These are phyloP conservation scores for Magnusiomyces ingens DNA, from an alignment of 1,139 yeast species.

Conservation along the genomic window DNA sequence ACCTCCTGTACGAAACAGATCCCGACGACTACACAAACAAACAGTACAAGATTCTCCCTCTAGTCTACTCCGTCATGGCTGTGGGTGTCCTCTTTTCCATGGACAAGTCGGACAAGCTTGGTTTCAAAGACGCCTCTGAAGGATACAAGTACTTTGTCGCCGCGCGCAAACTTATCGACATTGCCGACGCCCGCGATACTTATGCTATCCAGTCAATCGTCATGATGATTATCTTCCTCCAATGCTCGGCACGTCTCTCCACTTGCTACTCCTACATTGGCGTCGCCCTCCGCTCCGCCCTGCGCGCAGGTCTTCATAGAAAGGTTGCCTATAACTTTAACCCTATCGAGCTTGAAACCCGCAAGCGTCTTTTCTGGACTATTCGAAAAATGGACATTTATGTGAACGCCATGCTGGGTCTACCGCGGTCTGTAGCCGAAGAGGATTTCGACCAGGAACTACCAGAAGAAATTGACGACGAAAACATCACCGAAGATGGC, in stretches of 20 bases:
- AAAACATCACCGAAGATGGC: slow-evolving; percentile 64
- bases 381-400: slow-evolving; percentile 89
- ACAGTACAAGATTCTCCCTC: slow-evolving; percentile 70
- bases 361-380: slow-evolving; percentile 82
- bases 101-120: slow-evolving; percentile 34
- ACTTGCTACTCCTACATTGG: slow-evolving; percentile 91
- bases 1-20: slow-evolving; percentile 56
- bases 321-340: slow-evolving; percentile 59
- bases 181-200: slow-evolving; percentile 54
- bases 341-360: slow-evolving; percentile 78
- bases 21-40: slow-evolving; percentile 63
- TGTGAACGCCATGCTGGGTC: slow-evolving; percentile 80
- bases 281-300: slow-evolving; percentile 80
- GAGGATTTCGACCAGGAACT: slow-evolving; percentile 86
- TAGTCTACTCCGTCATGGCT: slow-evolving; percentile 65
- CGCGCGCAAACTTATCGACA: slow-evolving; percentile 69
- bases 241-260: slow-evolving; percentile 83
- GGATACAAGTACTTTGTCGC: slow-evolving; percentile 80
- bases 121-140: slow-evolving; percentile 45
- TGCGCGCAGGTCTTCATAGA: slow-evolving; percentile 83
- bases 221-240: slow-evolving; percentile 63
- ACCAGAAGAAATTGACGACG: slow-evolving; percentile 83
- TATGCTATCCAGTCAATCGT: slow-evolving; percentile 67
- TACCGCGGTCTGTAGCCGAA: slow-evolving; percentile 61
- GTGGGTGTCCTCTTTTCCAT: slow-evolving; percentile 64